Base-by-base conservation (phyloP, 441 rosid genomes). In the Jatropha multifida region DNA sequence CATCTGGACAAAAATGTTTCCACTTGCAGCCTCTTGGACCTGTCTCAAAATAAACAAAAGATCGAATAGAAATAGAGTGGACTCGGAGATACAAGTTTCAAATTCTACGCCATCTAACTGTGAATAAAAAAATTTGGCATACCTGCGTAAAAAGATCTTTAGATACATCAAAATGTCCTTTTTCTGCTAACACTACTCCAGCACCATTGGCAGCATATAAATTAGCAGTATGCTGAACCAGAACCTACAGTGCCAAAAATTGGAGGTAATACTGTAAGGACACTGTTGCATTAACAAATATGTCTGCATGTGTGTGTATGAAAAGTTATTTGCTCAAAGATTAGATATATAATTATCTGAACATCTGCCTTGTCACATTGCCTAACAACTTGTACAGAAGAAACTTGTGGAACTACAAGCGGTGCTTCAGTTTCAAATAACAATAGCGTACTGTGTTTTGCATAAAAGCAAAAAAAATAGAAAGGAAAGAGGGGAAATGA, bases 21-120 rank as follows among this genome's bases (percentile, higher is more conserved):
- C 98, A 80, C 99, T 96, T 41, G 98, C 99, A 85, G 96, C 98
- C 88, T 96, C 99, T 86, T 96, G 99, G 83, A 94, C 97, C 98
- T 94, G 80, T n/a, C 81, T 80, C 58, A 74, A 56, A 69, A 76
- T 12, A 64, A n/a, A 82, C 58, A 64, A 61, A 7, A 3, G 59
- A 48, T 61, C 38, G 74, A 75, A 52, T 71, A 52, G 60, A 26
- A 63, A 49, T 62, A 65, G 56, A 54, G 58, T 14, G 46, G 46
- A 32, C 7, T 4, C 0, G 3, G 70, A 26, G 20, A 37, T 63
- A 37, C 9, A 76, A 65, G 20, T 52, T 63, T 71, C 48, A 69
- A 51, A 48, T 49, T 38, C 75, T 62, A 68, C 37, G 59, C 63
- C 74, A 79, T 71, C 67, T 3, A 40, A 75, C 65, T 65, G 71